Evolutionary conservation across 1,139 yeast genomes (phyloP).

Genomic region (Eremothecium cymbalariae): DNA sequence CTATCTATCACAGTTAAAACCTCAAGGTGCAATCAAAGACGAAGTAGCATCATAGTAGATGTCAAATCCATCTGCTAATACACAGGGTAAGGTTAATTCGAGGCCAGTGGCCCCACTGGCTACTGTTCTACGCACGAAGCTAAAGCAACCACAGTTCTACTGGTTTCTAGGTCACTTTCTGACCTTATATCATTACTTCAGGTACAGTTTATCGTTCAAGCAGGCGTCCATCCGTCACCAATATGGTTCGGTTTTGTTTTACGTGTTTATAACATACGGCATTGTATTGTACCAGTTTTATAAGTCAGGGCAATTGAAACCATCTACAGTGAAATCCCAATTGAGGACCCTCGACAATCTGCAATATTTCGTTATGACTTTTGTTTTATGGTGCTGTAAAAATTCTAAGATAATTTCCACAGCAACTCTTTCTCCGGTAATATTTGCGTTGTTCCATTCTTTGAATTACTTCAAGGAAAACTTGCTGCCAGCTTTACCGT

Average conservation of each 20-base stretch:
- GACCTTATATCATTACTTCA: constrained; percentile 25
- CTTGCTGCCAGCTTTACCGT: constrained; percentile 31
- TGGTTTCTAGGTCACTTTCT: constrained; percentile 30
- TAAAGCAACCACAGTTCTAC: constrained; percentile 30
- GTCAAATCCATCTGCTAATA: neutral
- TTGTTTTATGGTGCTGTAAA: constrained; percentile 16
- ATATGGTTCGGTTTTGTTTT: constrained; percentile 21
- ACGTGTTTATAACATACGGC: constrained; percentile 25
- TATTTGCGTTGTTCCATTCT: constrained; percentile 52
- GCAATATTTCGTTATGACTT: constrained; percentile 26
- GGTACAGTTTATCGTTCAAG: constrained; percentile 22
- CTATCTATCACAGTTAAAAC: neutral
- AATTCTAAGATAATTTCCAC: constrained; percentile 30
- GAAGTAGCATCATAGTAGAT: constrained; percentile 1
- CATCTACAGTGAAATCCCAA: constrained; percentile 14
- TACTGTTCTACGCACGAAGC: constrained; percentile 20
- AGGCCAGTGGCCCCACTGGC: constrained; percentile 20
- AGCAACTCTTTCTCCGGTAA: constrained; percentile 45
- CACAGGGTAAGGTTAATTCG: constrained; percentile 3
- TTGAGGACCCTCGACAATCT: constrained; percentile 24
- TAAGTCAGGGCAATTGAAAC: constrained; percentile 24
- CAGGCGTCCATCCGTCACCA: constrained; percentile 20
- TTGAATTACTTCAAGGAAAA: constrained; percentile 40
- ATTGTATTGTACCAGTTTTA: constrained; percentile 30
- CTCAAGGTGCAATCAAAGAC: constrained; percentile 3